phyloP scores from a whole-genome alignment of 192 early-diverging fungal genomes.

The Pecoramyces ruminantium region DNA sequence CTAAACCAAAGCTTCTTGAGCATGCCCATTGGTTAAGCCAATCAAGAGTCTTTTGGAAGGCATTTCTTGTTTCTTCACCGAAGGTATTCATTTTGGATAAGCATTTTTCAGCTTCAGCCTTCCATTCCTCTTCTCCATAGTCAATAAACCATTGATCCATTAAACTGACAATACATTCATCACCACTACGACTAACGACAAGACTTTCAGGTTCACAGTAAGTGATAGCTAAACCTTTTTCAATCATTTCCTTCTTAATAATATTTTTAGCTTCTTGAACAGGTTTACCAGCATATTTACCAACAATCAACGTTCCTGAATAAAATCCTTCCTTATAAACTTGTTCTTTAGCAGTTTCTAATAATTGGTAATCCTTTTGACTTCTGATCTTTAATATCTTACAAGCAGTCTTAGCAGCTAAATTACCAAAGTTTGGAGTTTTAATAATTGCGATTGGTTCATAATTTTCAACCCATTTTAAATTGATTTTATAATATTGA shows the following conservation, averaged over 20 bases:
- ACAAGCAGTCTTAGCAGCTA: conserved; percentile 66
- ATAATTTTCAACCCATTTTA: conserved; percentile 71
- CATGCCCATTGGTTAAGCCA: conserved; percentile 97
- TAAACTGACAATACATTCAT: conserved; percentile 91
- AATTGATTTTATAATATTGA: conserved; percentile 74
- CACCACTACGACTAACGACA: conserved; percentile 82
- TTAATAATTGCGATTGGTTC: conserved; percentile 71
- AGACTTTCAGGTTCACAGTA: conserved; percentile 90
- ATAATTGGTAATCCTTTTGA: conserved; percentile 84
- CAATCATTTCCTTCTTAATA: conserved; percentile 59
- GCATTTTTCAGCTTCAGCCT: conserved; percentile 49
- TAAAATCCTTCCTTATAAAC: conserved; percentile 99
- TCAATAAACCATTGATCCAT: conserved; percentile 98
- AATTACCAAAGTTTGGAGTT: conserved; percentile 67
- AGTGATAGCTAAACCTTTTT: conserved; percentile 51
- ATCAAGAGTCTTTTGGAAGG: conserved; percentile 67
- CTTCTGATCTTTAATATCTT: conserved; percentile 86
- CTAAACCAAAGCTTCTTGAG: conserved; percentile 80
- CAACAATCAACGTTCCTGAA: conserved; percentile 70
- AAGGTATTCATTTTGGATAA: conserved; percentile 65
- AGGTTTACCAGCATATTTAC: conserved; percentile 55
- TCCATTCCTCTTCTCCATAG: conserved; percentile 86
- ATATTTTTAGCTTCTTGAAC: conserved; percentile 85
- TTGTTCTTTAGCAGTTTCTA: conserved; percentile 81
- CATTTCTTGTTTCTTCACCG: conserved; percentile 61